phyloP scores from a whole-genome alignment of 2,329 filamentous ascomycete genomes.

The Curvularia spicifera region DNA sequence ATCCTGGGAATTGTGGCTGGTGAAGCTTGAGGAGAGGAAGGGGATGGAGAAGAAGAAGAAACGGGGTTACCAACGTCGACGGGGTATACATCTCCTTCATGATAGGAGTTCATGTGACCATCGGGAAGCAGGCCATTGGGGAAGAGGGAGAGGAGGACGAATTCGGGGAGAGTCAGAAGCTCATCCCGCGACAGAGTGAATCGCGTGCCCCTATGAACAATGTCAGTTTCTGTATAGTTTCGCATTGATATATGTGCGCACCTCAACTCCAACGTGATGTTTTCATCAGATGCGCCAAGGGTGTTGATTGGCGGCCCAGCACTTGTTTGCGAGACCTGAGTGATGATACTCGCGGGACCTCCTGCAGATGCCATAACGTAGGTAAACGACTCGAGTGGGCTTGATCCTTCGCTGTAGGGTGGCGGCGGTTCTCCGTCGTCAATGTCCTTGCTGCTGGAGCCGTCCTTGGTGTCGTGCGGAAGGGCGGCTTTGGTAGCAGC shows the following conservation, averaged over 20 bases:
- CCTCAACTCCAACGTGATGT: constrained; percentile 93
- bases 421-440: constrained; percentile 92
- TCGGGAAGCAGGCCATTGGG: constrained; percentile 98
- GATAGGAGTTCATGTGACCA: constrained; percentile 90
- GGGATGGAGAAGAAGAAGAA: constrained; percentile 40
- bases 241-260: constrained; percentile 55
- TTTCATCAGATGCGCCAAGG: constrained; percentile 88
- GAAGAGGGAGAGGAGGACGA: constrained; percentile 95
- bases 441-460: constrained; percentile 72
- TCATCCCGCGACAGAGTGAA: constrained; percentile 96
- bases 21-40: constrained; percentile 40
- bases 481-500: constrained; percentile 85
- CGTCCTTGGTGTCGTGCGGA: constrained; percentile 78
- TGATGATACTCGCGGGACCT: constrained; percentile 97
- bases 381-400: constrained; percentile 87
- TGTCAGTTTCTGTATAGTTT: constrained; percentile 21
- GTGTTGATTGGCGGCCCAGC: constrained; percentile 86
- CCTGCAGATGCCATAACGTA: constrained; percentile 98
- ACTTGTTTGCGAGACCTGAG: constrained; percentile 84
- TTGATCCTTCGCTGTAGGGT: constrained; percentile 93
- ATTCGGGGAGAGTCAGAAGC: constrained; percentile 92
- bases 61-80: constrained; percentile 80
- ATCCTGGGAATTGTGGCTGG: constrained; percentile 49
- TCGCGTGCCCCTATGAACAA: constrained; percentile 73
- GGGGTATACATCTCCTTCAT: constrained; percentile 92